Conservation (phyloP, 805 yeast species). For the Sugiyamaella chiloensis region DNA sequence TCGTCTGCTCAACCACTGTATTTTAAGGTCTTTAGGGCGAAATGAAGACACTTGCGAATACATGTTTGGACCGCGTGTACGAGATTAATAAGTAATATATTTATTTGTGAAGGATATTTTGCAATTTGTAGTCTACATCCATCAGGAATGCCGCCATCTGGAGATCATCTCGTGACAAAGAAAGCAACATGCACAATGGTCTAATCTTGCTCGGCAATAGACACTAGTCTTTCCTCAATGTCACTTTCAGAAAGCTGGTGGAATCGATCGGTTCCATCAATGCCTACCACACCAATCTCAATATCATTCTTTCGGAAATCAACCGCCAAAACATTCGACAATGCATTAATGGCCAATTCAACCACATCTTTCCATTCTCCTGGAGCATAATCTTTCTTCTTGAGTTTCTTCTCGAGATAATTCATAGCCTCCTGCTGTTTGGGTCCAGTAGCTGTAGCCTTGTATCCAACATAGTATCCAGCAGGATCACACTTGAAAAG, state of each 20-base stretch:
- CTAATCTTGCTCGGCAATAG: slow-evolving; percentile 95
- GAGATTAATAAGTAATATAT: slow-evolving; percentile 1
- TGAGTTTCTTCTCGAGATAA: slow-evolving; percentile 83
- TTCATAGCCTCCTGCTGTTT: slow-evolving; percentile 95
- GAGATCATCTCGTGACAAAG: too few species aligned
- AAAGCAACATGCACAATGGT: too few species aligned
- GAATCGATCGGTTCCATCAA: slow-evolving; percentile 51
- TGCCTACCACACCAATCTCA: slow-evolving; percentile 86
- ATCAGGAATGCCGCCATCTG: too few species aligned
- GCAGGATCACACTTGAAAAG: slow-evolving; percentile 96
- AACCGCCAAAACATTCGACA: slow-evolving; percentile 83
- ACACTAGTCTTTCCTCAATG: slow-evolving; percentile 88
- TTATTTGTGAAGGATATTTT: background rate
- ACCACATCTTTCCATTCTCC: slow-evolving; percentile 90
- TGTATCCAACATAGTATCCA: slow-evolving; percentile 86
- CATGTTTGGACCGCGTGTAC: slow-evolving; percentile 20
- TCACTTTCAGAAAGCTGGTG: slow-evolving; percentile 74
- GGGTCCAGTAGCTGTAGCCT: slow-evolving; percentile 94
- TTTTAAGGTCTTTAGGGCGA: slow-evolving; percentile 23
- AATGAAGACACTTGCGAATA: slow-evolving; percentile 21
- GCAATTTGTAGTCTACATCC: background rate
- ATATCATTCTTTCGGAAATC: slow-evolving; percentile 92
- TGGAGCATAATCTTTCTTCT: slow-evolving; percentile 61
- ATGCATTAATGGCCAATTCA: slow-evolving; percentile 81
- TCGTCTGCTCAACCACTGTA: slow-evolving; percentile 24